Evolutionary conservation across 768 basidiomycete species (phyloP).

Genomic region (Imleria badia): DNA sequence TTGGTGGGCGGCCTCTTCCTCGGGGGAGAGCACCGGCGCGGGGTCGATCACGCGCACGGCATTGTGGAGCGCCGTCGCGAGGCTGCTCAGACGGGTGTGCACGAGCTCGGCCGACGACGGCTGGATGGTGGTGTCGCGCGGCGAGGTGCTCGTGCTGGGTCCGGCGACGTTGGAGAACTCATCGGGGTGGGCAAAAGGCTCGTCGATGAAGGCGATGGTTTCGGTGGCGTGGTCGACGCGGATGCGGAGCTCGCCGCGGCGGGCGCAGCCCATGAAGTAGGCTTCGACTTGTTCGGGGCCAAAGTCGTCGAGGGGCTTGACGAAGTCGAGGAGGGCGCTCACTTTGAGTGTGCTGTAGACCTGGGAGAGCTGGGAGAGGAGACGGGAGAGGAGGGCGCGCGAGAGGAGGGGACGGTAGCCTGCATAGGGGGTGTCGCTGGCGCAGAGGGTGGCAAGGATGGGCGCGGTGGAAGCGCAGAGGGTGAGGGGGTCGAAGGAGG

Average conservation of each 20-base stretch:
- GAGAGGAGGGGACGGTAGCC: slow-evolving; percentile 89
- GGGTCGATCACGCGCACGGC: slow-evolving; percentile 60
- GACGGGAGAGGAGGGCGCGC: slow-evolving; percentile 86
- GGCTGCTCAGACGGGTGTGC: slow-evolving; percentile 71
- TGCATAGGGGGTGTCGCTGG: slow-evolving; percentile 50
- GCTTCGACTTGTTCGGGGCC: slow-evolving; percentile 79
- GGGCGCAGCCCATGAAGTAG: slow-evolving; percentile 91
- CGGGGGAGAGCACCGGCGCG: slow-evolving; percentile 36
- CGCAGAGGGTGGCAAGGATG: slow-evolving; percentile 61
- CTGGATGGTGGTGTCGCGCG: slow-evolving; percentile 57
- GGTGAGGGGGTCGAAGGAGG: slow-evolving; percentile 88
- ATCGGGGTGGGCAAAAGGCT: slow-evolving; percentile 54
- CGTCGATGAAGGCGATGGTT: slow-evolving; percentile 81
- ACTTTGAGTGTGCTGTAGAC: slow-evolving; percentile 89
- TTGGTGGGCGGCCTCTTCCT: slow-evolving; percentile 45
- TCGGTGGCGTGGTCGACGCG: slow-evolving; percentile 87
- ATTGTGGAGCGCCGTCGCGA: slow-evolving; percentile 72
- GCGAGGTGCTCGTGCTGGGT: slow-evolving; percentile 6
- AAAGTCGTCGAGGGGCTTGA: slow-evolving; percentile 65
- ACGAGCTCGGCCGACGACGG: slow-evolving; percentile 71
- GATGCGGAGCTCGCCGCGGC: slow-evolving; percentile 81
- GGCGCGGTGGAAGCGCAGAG: slow-evolving; percentile 80
- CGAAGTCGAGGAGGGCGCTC: slow-evolving; percentile 71
- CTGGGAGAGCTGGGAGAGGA: slow-evolving; percentile 88
- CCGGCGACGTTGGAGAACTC: slow-evolving; percentile 29